A percentile compares a stretch with the other conserved stretches of the same genome.
These are phyloP conservation scores for Fomitopsis serialis DNA, from an alignment of 768 basidiomycete genomes.

Conservation along the genomic window DNA sequence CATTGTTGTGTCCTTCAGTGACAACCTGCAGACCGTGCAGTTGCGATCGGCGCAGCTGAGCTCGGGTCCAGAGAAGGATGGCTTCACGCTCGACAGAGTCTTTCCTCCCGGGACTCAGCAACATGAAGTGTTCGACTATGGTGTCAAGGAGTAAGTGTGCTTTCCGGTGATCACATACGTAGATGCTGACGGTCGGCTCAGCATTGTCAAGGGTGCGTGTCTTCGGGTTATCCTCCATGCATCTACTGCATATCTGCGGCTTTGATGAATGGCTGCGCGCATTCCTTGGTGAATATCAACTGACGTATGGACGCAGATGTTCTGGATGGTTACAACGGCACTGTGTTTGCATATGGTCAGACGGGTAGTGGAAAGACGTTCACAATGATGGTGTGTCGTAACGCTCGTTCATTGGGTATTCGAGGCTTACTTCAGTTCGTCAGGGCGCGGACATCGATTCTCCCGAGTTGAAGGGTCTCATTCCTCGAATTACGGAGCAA, in stretches of 20 bases:
- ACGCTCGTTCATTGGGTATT: constrained; percentile 4
- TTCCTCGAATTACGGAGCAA: constrained; percentile 97
- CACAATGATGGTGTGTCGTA: constrained; percentile 85
- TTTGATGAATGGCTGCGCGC: not conserved
- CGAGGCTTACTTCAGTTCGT: not conserved
- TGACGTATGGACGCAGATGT: constrained; percentile 60
- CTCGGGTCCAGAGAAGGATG: constrained; percentile 90
- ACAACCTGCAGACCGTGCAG: constrained; percentile 78
- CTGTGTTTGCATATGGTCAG: constrained; percentile 85
- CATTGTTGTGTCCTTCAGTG: constrained; percentile 85
- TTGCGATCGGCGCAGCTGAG: constrained; percentile 65
- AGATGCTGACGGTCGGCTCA: constrained; percentile 23
- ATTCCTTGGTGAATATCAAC: not conserved
- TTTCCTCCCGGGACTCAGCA: constrained; percentile 92
- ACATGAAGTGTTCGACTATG: constrained; percentile 95
- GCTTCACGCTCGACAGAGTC: constrained; percentile 96
- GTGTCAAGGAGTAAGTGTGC: constrained; percentile 86
- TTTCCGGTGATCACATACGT: not conserved
- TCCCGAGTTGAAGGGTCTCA: constrained; percentile 90
- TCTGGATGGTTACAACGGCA: constrained; percentile 97
- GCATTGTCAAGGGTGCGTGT: constrained; percentile 80
- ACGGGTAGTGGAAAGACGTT: constrained; percentile 90
- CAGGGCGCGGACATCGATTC: constrained; percentile 98
- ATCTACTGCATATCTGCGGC: not conserved
- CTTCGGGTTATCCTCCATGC: not conserved